A percentile compares a stretch with the other conserved stretches of the same genome.
phyloP scores from a whole-genome alignment of 371 early-diverging fungal genomes.

The Lichtheimia ornata region DNA sequence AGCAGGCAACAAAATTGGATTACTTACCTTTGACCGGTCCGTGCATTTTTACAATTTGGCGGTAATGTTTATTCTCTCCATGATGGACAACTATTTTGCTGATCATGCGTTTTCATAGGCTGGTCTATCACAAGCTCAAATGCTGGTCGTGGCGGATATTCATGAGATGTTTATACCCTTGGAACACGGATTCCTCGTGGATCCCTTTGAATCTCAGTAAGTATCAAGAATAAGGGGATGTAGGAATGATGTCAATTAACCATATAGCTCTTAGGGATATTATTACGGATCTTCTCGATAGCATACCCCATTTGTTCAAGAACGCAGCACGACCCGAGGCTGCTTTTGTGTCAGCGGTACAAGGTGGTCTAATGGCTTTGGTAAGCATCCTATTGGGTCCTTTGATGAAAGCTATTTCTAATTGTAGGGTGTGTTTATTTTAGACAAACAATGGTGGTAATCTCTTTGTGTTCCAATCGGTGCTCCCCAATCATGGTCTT shows the following conservation, averaged over 20 bases:
- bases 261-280: slow-evolving; percentile 38
- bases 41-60: slow-evolving; percentile 95
- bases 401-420: too few relatives aligned
- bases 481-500: slow-evolving; percentile 85
- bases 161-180: slow-evolving; percentile 93
- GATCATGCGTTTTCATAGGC: slow-evolving; percentile 39
- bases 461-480: slow-evolving; percentile 79
- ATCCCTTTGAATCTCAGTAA: slow-evolving; percentile 71
- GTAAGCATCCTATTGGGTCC: slow-evolving; percentile 26
- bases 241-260: neutral
- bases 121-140: slow-evolving; percentile 80
- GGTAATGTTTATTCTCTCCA: slow-evolving; percentile 35
- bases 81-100: neutral
- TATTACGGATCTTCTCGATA: slow-evolving; percentile 79
- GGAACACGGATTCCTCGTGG: slow-evolving; percentile 77
- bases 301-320: slow-evolving; percentile 79
- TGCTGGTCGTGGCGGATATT: slow-evolving; percentile 93
- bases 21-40: slow-evolving; percentile 87
- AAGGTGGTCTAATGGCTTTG: slow-evolving; percentile 78
- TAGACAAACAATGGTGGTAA: slow-evolving; percentile 84
- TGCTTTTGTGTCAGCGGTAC: slow-evolving; percentile 83
- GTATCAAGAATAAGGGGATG: neutral
- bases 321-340: slow-evolving; percentile 70
- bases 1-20: slow-evolving; percentile 70
- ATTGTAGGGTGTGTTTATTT: neutral